Conservation (phyloP, 306 rosid genomes). For the Vigna reflexopilosa region DNA sequence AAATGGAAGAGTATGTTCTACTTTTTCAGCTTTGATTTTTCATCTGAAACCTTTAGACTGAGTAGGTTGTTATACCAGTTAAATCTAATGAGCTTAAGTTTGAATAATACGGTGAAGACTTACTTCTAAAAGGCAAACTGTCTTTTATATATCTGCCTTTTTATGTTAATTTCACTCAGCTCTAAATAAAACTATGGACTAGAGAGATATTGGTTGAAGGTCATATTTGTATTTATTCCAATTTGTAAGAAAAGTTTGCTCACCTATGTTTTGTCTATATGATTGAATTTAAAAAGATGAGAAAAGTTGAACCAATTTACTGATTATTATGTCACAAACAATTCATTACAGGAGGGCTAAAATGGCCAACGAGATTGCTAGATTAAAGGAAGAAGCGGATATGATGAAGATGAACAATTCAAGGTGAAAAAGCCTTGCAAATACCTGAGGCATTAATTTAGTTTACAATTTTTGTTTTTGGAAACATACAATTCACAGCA, state of each 20-base stretch:
- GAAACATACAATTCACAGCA: slow-evolving; percentile 27
- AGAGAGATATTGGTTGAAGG: background rate
- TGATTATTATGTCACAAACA: slow-evolving; percentile 11
- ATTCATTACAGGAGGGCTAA: slow-evolving; percentile 56
- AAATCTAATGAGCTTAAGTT: slow-evolving; percentile 6
- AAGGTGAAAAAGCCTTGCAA: slow-evolving; percentile 42
- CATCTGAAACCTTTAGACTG: background rate
- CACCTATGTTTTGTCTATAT: background rate
- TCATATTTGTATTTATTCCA: background rate
- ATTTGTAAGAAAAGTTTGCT: background rate
- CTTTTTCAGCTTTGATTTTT: slow-evolving; percentile 11
- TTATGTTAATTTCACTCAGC: slow-evolving; percentile 3
- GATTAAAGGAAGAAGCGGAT: slow-evolving; percentile 56
- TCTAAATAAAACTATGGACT: background rate
- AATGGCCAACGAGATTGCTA: slow-evolving; percentile 55
- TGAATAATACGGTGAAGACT: slow-evolving; percentile 3
- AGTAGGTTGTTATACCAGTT: background rate
- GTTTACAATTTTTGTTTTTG: slow-evolving; percentile 6
- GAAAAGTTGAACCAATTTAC: slow-evolving; percentile 8
- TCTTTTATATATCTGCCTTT: too few relatives aligned
- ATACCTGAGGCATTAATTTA: background rate
- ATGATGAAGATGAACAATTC: slow-evolving; percentile 44
- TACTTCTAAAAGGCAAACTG: background rate
- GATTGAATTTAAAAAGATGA: background rate
- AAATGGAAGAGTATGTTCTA: slow-evolving; percentile 82